phyloP scores from a whole-genome alignment of 306 rosid genomes.

The Rubus parviflorus region DNA sequence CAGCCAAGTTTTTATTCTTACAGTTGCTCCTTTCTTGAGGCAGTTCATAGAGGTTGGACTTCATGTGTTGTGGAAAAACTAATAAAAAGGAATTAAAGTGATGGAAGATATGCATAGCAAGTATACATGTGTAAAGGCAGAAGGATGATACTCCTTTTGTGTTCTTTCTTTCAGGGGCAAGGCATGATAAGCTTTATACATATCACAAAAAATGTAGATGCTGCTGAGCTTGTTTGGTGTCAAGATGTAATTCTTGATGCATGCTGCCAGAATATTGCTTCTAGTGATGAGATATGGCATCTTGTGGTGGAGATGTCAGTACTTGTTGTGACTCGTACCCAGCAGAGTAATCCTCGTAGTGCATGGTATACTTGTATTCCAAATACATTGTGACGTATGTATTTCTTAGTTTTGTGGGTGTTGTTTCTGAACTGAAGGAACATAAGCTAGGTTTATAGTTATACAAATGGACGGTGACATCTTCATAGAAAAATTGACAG shows the following conservation, averaged over 20 bases:
- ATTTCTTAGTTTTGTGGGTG: slow-evolving; percentile 7
- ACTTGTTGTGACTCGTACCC: slow-evolving; percentile 58
- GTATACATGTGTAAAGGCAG: slow-evolving; percentile 1
- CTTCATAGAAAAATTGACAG: slow-evolving; percentile 2
- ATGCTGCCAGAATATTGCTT: slow-evolving; percentile 88
- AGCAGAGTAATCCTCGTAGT: slow-evolving; percentile 81
- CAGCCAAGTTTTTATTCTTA: background rate
- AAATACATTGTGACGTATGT: slow-evolving; percentile 7
- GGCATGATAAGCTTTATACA: slow-evolving; percentile 70
- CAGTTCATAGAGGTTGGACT: background rate
- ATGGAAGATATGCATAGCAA: background rate
- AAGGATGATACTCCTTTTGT: background rate
- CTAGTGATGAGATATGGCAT: slow-evolving; percentile 80
- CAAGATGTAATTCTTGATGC: slow-evolving; percentile 90
- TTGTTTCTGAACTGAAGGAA: slow-evolving; percentile 29
- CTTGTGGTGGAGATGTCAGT: slow-evolving; percentile 77
- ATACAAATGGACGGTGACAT: background rate
- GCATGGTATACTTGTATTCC: slow-evolving; percentile 56
- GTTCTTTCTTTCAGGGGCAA: slow-evolving; percentile 63
- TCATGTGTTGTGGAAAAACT: background rate
- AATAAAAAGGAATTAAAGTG: background rate
- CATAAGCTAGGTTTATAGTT: background rate
- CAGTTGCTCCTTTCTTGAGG: background rate
- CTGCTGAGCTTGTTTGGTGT: slow-evolving; percentile 60
- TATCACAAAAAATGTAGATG: slow-evolving; percentile 62